Conservation (phyloP, 805 yeast species). For the Myxozyma sirexii region DNA sequence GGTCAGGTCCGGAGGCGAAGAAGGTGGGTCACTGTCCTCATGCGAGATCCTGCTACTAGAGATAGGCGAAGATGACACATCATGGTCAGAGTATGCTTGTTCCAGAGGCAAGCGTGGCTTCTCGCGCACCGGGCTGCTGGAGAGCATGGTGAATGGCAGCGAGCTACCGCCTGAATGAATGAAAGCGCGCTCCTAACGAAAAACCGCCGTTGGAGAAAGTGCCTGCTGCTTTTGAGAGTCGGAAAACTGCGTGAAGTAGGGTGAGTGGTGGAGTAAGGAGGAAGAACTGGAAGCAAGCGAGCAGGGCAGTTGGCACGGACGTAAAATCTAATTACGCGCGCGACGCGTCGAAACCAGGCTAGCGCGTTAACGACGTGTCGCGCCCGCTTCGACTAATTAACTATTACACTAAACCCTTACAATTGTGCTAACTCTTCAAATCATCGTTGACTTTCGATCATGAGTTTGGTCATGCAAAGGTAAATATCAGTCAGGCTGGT, state of each 20-base stretch:
- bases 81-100: background rate
- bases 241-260: background rate
- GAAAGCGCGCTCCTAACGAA: background rate
- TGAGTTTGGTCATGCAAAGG: too few relatives aligned
- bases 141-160: background rate
- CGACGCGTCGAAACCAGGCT: background rate
- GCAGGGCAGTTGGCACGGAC: background rate
- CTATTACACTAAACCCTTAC: background rate
- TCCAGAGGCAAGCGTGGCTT: background rate
- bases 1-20: constrained; percentile 7
- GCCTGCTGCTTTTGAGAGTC: background rate
- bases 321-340: background rate
- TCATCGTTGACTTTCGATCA: too few relatives aligned
- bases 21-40: background rate
- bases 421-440: background rate
- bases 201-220: background rate
- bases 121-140: background rate
- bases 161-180: background rate
- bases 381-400: constrained; percentile 5
- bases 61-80: background rate
- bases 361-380: constrained; percentile 13
- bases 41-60: background rate
- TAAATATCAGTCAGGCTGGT: too few relatives aligned
- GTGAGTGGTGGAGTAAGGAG: background rate
- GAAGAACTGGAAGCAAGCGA: background rate